Conservation (phyloP, 2,329 filamentous ascomycete genomes). For the Cladosporium sp. region DNA sequence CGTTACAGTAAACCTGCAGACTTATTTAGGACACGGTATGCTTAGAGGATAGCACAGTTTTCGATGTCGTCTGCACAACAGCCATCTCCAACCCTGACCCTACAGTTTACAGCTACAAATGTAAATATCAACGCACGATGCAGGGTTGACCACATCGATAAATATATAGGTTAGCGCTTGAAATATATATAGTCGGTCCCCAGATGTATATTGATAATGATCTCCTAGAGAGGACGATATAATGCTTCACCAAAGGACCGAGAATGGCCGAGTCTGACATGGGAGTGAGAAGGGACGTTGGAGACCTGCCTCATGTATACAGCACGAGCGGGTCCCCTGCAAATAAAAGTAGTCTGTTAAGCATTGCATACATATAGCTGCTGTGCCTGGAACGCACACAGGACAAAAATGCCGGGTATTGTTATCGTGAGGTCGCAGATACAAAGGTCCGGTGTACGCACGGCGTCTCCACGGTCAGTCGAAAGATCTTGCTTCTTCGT, state of each 20-base stretch:
- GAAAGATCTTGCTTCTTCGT: neutral
- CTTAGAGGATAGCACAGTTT: neutral
- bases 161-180: neutral
- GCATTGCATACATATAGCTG: neutral
- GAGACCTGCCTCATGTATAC: neutral
- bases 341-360: neutral
- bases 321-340: neutral
- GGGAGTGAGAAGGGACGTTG: neutral
- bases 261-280: neutral
- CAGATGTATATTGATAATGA: neutral
- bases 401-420: neutral
- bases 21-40: neutral
- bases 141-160: neutral
- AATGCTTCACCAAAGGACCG: neutral
- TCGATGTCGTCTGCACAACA: neutral
- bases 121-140: neutral
- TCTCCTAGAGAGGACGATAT: neutral
- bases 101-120: neutral
- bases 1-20: neutral
- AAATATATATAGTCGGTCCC: neutral
- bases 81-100: neutral
- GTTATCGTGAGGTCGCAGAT: neutral
- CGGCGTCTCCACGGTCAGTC: slow-evolving; percentile 1
- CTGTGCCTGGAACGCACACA: neutral
- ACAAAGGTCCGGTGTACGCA: neutral